These are phyloP conservation scores for Apophysomyces sp. DNA, from an alignment of 371 early-diverging fungal genomes.

Conservation along the genomic window DNA sequence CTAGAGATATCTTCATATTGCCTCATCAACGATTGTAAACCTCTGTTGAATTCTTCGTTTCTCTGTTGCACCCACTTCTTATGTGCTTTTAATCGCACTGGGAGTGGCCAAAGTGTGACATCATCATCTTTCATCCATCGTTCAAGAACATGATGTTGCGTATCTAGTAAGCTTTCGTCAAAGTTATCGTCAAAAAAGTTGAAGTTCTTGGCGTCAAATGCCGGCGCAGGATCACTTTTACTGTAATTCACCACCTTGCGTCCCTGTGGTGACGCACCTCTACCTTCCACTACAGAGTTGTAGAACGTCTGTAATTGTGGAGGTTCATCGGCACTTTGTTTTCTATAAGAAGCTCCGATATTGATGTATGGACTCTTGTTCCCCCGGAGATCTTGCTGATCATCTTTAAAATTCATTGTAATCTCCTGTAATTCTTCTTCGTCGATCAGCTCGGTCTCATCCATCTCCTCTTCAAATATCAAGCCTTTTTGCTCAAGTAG, in stretches of 20 bases:
- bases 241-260: conserved; percentile 41
- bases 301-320: not conserved
- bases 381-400: conserved; percentile 25
- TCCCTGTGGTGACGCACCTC: not conserved
- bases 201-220: conserved; percentile 12
- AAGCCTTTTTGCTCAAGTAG: conserved; percentile 34
- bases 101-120: conserved; percentile 53
- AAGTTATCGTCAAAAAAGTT: conserved; percentile 32
- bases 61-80: conserved; percentile 53
- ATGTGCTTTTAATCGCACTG: conserved; percentile 55
- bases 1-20: conserved; percentile 37
- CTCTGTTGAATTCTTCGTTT: conserved; percentile 22
- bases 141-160: conserved; percentile 28
- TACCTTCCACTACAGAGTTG: conserved; percentile 8
- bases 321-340: conserved; percentile 15
- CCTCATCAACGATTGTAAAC: conserved; percentile 30
- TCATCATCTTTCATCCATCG: conserved; percentile 46
- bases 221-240: conserved; percentile 12
- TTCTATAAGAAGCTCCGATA: conserved; percentile 33
- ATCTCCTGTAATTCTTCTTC: conserved; percentile 55
- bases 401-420: conserved; percentile 44
- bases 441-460: conserved; percentile 50
- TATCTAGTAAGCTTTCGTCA: conserved; percentile 1
- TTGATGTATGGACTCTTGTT: conserved; percentile 31
- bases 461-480: conserved; percentile 31